Evolutionary conservation across 2,329 filamentous ascomycete genomes (phyloP), one percentile per base, ranked within the genome.

Genomic region (Fusarium odoratissimum): DNA sequence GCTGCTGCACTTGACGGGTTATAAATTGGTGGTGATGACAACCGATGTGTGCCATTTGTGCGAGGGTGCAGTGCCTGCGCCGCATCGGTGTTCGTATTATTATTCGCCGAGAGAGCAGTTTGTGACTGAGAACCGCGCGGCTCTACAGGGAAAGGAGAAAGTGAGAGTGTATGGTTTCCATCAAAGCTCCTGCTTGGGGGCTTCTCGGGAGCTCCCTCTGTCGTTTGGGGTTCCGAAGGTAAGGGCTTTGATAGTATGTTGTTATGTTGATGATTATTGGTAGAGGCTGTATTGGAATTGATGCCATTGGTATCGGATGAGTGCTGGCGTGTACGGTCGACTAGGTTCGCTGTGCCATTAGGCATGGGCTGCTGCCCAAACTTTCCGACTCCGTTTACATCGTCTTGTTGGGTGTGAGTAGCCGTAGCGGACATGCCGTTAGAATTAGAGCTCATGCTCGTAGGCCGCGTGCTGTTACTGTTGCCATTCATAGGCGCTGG

Each of bases 21-120:
- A 75, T 90, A 89, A 76, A 89, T 78, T 56, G 91, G 86, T 14
- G 92, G 91, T 5, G 91, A 91, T 8, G 91, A 92, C 74, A 91
- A 90, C 77, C 90, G 86, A 68, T 92, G 88, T 25, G 23, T 23
- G 86, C 83, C 52, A 81, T 82, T 56, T 56, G 54, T 41, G 44
- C 72, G 66, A 60, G 68, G 78, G 57, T 58, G 64, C 67, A 73
- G 25, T 28, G 74, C 61, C 54, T 80, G 79, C 46, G 75, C 74
- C 38, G 72, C 70, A 69, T 81, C 78, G 45, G 74, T 60, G 56
- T 75, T 76, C 54, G 79, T 73, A 56, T 75, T 67, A 46, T 72
- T 63, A 44, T 77, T 67, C 17, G 70, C 49, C 67, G 76, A n/a
- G 19, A 70, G 48, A 28, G 45, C 44, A 42, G 61, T 58, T 54